phyloP scores from a whole-genome alignment of 2,329 filamentous ascomycete genomes.

The Colletotrichum sojae region DNA sequence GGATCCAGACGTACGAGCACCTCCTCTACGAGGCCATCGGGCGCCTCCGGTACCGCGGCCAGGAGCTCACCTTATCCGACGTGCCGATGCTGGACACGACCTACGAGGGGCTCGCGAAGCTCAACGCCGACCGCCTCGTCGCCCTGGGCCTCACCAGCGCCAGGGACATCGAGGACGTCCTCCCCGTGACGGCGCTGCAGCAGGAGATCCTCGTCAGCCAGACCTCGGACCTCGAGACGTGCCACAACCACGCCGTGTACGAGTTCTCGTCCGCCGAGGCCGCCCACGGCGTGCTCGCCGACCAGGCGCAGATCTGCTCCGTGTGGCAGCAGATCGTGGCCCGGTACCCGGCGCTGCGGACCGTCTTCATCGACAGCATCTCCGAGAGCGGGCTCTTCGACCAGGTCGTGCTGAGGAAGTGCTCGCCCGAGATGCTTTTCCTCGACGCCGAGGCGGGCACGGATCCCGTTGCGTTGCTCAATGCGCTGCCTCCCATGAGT shows the following conservation, averaged over 20 bases:
- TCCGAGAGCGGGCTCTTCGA: slow-evolving; percentile 65
- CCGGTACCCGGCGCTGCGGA: slow-evolving; percentile 62
- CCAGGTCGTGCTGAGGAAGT: slow-evolving; percentile 62
- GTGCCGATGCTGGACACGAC: slow-evolving; percentile 63
- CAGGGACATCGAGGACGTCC: slow-evolving; percentile 63
- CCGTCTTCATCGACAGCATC: slow-evolving; percentile 66
- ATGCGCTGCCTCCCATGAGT: slow-evolving; percentile 59
- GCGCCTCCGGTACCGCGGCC: slow-evolving; percentile 56
- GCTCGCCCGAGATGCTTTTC: slow-evolving; percentile 67
- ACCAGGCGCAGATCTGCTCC: slow-evolving; percentile 60
- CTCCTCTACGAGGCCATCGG: slow-evolving; percentile 61
- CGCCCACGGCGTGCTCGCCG: slow-evolving; percentile 53
- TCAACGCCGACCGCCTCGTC: slow-evolving; percentile 59
- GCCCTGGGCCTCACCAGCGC: slow-evolving; percentile 57
- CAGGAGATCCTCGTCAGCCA: slow-evolving; percentile 66
- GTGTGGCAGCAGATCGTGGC: slow-evolving; percentile 65
- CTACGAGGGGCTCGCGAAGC: slow-evolving; percentile 60
- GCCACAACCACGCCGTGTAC: slow-evolving; percentile 62
- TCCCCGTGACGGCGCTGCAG: slow-evolving; percentile 63
- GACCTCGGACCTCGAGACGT: slow-evolving; percentile 56
- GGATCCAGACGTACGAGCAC: slow-evolving; percentile 64
- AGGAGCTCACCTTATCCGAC: slow-evolving; percentile 65
- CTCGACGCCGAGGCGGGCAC: slow-evolving; percentile 60
- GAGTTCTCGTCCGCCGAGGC: slow-evolving; percentile 58
- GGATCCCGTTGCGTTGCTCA: slow-evolving; percentile 55